Percentiles rank a stretch among this genome's conserved stretches.
Evolutionary conservation across 495 filamentous ascomycete genomes (phyloP).

Genomic region (Choiromyces venosus): DNA sequence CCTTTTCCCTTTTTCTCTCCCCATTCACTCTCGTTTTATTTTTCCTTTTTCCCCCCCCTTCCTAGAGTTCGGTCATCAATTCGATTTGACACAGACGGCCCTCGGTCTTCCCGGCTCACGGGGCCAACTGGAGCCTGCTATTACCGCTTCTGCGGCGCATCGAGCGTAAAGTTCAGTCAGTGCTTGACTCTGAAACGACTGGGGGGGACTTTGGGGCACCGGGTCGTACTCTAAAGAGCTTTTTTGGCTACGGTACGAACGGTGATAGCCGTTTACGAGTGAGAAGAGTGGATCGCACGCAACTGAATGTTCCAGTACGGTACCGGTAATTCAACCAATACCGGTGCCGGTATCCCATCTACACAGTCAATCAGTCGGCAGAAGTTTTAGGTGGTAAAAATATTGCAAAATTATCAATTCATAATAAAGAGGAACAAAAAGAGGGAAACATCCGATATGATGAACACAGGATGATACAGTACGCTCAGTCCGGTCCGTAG

Average conservation of each 20-base stretch:
- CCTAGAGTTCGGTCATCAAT: slow-evolving; percentile 23
- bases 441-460: neutral
- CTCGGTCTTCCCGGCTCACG: slow-evolving; percentile 38
- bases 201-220: neutral
- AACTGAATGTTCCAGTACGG: neutral
- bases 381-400: neutral
- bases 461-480: neutral
- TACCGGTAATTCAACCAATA: neutral
- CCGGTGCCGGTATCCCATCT: neutral
- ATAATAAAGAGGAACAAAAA: neutral
- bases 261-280: neutral
- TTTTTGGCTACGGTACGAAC: neutral
- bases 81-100: slow-evolving; percentile 28
- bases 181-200: slow-evolving; percentile 1
- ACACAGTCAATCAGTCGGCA: neutral
- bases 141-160: slow-evolving; percentile 28
- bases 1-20: slow-evolving; percentile 7
- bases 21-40: slow-evolving; percentile 15
- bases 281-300: neutral
- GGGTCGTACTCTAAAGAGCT: neutral
- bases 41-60: slow-evolving; percentile 18
- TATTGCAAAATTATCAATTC: neutral
- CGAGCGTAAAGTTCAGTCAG: neutral
- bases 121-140: slow-evolving; percentile 32
- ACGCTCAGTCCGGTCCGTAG: neutral